These are phyloP conservation scores for Trifolium subterraneum DNA, from an alignment of 306 rosid species.

Conservation along the genomic window DNA sequence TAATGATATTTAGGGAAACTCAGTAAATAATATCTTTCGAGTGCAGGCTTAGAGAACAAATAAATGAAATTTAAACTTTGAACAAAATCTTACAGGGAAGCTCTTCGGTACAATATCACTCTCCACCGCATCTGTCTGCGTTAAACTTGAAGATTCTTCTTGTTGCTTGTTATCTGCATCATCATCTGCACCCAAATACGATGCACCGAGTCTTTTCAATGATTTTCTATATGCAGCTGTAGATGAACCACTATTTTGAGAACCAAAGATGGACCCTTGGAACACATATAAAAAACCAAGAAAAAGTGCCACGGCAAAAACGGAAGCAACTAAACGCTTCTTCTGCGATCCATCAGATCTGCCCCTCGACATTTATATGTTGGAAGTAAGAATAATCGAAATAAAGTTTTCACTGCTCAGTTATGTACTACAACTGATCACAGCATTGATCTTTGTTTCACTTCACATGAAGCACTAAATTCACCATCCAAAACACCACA, in stretches of 20 bases:
- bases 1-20: not conserved
- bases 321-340: constrained; percentile 52
- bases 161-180: constrained; percentile 44
- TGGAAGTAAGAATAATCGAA: constrained; percentile 18
- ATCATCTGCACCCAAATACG: constrained; percentile 52
- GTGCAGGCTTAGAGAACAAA: not conserved
- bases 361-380: constrained; percentile 54
- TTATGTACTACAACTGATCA: constrained; percentile 33
- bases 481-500: constrained; percentile 33
- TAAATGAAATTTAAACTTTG: not conserved
- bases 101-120: constrained; percentile 44
- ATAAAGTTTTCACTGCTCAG: constrained; percentile 25
- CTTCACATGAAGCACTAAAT: constrained; percentile 37
- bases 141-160: constrained; percentile 40
- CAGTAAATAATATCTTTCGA: not conserved
- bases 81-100: constrained; percentile 45
- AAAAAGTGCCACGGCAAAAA: constrained; percentile 41
- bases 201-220: constrained; percentile 49
- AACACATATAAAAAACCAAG: constrained; percentile 48
- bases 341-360: constrained; percentile 53
- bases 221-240: constrained; percentile 49
- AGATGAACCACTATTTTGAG: constrained; percentile 40
- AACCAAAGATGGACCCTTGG: constrained; percentile 47
- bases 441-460: constrained; percentile 40
- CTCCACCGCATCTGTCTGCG: constrained; percentile 39